Conservation (phyloP, 345 rosid genomes). For the Passiflora organensis region DNA sequence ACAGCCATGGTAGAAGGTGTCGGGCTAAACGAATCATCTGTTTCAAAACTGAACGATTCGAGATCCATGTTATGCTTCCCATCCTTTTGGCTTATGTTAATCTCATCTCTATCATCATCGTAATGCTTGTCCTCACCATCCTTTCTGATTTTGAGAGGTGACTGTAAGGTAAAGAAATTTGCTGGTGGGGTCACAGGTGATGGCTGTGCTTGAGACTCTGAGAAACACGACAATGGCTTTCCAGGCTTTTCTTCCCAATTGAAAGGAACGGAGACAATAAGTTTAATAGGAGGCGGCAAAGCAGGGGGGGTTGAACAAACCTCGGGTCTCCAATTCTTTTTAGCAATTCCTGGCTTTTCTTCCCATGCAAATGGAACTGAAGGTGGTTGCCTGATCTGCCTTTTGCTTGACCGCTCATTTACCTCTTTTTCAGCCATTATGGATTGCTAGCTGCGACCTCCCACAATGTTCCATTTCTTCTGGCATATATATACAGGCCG, state of each 20-base stretch:
- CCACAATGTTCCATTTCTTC: not conserved
- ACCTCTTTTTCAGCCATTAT: slow-evolving; percentile 30
- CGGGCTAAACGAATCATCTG: slow-evolving; percentile 53
- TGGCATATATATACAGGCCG: not conserved
- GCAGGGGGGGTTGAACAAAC: slow-evolving; percentile 27
- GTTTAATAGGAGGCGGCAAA: slow-evolving; percentile 48
- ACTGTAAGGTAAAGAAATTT: slow-evolving; percentile 17
- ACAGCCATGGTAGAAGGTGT: slow-evolving; percentile 43
- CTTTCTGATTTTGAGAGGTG: too few species aligned
- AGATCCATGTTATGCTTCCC: slow-evolving; percentile 21
- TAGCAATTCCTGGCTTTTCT: slow-evolving; percentile 66
- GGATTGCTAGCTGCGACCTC: not conserved
- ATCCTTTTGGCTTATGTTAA: slow-evolving; percentile 8
- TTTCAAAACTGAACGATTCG: slow-evolving; percentile 35
- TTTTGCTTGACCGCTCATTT: slow-evolving; percentile 24
- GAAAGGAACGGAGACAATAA: slow-evolving; percentile 60
- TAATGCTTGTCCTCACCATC: slow-evolving; percentile 4
- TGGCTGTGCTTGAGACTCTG: slow-evolving; percentile 17
- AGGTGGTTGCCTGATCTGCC: slow-evolving; percentile 52
- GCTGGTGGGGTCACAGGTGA: slow-evolving; percentile 16
- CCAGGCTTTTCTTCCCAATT: slow-evolving; percentile 81
- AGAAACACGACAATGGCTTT: slow-evolving; percentile 40
- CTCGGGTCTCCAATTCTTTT: slow-evolving; percentile 61
- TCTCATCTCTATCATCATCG: slow-evolving; percentile 14
- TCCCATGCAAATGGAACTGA: slow-evolving; percentile 88